Base-by-base conservation (phyloP, 306 rosid genomes). In the Macrotyloma uniflorum region DNA sequence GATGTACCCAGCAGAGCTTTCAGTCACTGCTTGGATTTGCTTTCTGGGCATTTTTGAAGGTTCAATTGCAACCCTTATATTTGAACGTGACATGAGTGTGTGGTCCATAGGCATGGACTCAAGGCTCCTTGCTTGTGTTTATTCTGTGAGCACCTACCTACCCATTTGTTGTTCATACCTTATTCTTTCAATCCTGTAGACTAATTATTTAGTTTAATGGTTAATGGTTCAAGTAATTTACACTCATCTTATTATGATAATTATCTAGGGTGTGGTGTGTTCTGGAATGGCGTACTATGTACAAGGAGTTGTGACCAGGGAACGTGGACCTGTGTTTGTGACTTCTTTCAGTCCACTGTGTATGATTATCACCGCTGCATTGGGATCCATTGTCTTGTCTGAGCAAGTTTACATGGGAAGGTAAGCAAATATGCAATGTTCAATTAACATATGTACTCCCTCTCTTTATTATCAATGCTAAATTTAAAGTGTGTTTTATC, bases 101-200 rank as follows among this genome's bases (percentile, higher is more conserved):
- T 96, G 99, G 99, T 86, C 71, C 53, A 76, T 96, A 10, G 98
- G 99, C 38, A 83, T 88, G 88, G 99, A 96, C 74, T 91, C 99
- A 0, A 89, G 98, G 74, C 98, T 93, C 13, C 91, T 96, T 3
- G 99, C 99, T 20, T 89, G 96, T 51, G 94, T 90, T 86, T 96
- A 96, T 72, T 88, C 99, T 42, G 98, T 94, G 42, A 88, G 98
- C 51, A 63, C 18, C 22, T 12, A 24, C 4, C 64, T 6, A 42
- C 38, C 28, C 54, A 3, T 5, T 14, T 42, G 67, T 2, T 59
- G 19, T 4, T 28, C 16, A 33, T 8, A 32, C 19, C 12, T 59
- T 5, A 7, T 20, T 4, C 15, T 74, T 11, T 18, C 42, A 73
- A 40, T 19, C 19, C 13, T 11, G 11, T 32, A 50, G 47, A 50